Conservation (phyloP, 768 basidiomycete genomes). For the Trametes cubensis region DNA sequence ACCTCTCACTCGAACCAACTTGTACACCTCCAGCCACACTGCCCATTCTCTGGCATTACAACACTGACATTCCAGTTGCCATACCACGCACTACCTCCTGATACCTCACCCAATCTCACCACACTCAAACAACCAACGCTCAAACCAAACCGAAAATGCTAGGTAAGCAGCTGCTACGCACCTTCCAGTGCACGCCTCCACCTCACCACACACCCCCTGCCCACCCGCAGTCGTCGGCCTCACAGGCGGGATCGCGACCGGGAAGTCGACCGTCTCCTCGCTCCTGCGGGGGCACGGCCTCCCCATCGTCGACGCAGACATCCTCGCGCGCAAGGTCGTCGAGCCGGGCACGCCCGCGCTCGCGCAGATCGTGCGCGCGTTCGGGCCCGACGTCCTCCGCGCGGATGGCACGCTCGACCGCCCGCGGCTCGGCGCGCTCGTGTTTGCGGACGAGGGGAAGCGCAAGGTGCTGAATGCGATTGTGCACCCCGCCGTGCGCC, state of each 20-base stretch:
- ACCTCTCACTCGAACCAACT: neutral
- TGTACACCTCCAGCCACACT: neutral
- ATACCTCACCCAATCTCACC: neutral
- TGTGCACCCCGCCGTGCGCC: slow-evolving; percentile 88
- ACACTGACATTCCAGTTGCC: neutral
- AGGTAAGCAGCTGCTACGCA: slow-evolving; percentile 1
- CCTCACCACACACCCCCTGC: neutral
- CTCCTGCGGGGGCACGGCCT: slow-evolving; percentile 67
- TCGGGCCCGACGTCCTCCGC: slow-evolving; percentile 70
- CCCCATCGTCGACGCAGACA: slow-evolving; percentile 92
- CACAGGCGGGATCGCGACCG: slow-evolving; percentile 95
- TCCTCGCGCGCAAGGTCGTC: slow-evolving; percentile 84
- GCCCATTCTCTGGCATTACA: neutral
- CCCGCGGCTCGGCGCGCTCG: slow-evolving; percentile 77
- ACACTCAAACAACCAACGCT: neutral
- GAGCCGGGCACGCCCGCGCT: slow-evolving; percentile 80
- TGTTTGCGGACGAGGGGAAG: slow-evolving; percentile 79
- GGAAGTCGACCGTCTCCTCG: slow-evolving; percentile 90
- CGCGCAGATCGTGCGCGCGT: slow-evolving; percentile 62
- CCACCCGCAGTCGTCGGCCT: slow-evolving; percentile 77
- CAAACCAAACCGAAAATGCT: slow-evolving; percentile 12
- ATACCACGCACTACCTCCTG: neutral
- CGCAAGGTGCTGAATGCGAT: slow-evolving; percentile 79
- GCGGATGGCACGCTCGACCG: slow-evolving; percentile 78
- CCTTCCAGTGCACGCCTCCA: neutral